Evolutionary conservation across 495 filamentous ascomycete genomes (phyloP), one percentile per base, ranked within the genome.

Genomic region (Pyrenopolyporus hunteri): DNA sequence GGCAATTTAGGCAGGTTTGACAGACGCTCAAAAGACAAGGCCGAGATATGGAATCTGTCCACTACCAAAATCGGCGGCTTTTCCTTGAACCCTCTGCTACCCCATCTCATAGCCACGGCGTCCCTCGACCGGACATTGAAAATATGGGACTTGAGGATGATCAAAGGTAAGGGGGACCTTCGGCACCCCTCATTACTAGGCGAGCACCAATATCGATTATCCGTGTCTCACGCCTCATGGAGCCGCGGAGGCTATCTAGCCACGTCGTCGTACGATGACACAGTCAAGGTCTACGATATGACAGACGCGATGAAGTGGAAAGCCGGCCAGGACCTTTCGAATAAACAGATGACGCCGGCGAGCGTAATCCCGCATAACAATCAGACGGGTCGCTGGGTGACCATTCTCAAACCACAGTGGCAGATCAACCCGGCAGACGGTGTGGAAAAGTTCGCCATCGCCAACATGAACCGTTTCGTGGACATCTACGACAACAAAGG

Each of bases 21-120:
- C 57, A 82, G 87, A 47, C 86, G 92, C 11, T 78, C 83, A 4
- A 79, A 84, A 16, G 65, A 66, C 1, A 74, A 82, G n/a, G 76
- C 82, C 7, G 83, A 92, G 2, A 76, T 86, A 5, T 93, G 88
- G 81, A 77, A 84, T n/a, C 76, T 98, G 7, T 88, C 87, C 0
- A 91, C 96, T 46, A 93, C 94, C 74, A 98, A 98, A 68, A 97
- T 98, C 46, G 95, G 95, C 19, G 94, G 94, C 1, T 97, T 97
- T 76, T 87, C 85, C 0, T 68, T 97, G 2, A 85, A 93, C 59
- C 94, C 95, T 0, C 72, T 82, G 0, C 78, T 89, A 0, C 84
- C 91, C 0, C 87, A 98, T 71, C 85, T 94, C 32, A 69, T 94
- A n/a, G 91, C 93, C 1, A 98, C 94, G 0, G 93, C 92, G 4